Evolutionary conservation across 1,284 basidiomycete genomes (phyloP).

Genomic region (Bjerkandera adusta): DNA sequence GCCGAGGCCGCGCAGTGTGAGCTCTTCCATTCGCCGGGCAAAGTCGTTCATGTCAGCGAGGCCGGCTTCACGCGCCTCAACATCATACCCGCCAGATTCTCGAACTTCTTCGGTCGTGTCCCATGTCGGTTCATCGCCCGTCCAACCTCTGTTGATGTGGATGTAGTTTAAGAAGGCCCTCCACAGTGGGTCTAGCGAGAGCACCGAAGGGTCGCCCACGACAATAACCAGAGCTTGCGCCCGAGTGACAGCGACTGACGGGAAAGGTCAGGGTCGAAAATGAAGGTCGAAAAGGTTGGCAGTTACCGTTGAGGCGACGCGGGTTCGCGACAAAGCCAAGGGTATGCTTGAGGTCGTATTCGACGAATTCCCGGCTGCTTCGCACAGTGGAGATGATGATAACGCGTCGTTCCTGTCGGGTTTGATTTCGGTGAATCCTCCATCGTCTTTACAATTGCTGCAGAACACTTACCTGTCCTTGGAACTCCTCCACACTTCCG

Average conservation of each 20-base stretch:
- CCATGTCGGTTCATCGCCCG: conserved; percentile 48
- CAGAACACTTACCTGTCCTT: conserved; percentile 58
- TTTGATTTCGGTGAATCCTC: background rate
- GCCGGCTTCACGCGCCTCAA: conserved; percentile 29
- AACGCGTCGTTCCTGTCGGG: conserved; percentile 40
- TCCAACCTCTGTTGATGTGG: conserved; percentile 44
- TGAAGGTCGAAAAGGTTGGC: background rate
- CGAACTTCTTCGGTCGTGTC: conserved; percentile 36
- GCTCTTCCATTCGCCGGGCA: conserved; percentile 41
- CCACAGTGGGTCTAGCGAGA: conserved; percentile 52
- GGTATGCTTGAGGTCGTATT: conserved; percentile 40
- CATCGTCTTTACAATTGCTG: background rate
- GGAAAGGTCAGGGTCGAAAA: conserved; percentile 1
- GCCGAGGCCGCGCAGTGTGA: conserved; percentile 39
- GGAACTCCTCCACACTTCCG: conserved; percentile 62
- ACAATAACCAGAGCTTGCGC: conserved; percentile 58
- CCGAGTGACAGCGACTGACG: conserved; percentile 44
- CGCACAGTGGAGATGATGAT: conserved; percentile 48
- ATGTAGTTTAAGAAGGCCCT: conserved; percentile 52
- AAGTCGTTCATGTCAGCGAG: conserved; percentile 51
- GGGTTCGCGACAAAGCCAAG: conserved; percentile 47
- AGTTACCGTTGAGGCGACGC: conserved; percentile 44
- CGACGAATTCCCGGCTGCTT: conserved; percentile 36
- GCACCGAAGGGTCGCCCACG: conserved; percentile 51
- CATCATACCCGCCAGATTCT: conserved; percentile 30